phyloP scores from a whole-genome alignment of 495 filamentous ascomycete species.

The Cetradonia linearis region DNA sequence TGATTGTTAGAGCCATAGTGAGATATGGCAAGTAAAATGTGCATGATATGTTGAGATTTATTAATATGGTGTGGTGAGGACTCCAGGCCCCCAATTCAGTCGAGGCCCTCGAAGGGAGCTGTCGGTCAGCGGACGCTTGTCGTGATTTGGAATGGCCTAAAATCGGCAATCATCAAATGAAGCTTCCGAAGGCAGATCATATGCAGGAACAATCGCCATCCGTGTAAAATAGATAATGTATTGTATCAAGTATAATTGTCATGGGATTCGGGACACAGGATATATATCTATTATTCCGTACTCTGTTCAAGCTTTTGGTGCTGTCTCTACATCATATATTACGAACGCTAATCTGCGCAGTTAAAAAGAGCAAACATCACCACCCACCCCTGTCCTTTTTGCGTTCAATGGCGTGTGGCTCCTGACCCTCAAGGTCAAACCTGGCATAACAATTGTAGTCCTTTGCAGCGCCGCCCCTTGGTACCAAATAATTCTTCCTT shows the following conservation, averaged over 20 bases:
- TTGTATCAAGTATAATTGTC: not conserved
- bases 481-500: not conserved
- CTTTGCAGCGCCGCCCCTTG: not conserved
- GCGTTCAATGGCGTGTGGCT: not conserved
- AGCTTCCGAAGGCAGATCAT: constrained; percentile 2
- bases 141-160: not conserved
- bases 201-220: constrained; percentile 12
- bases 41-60: not conserved
- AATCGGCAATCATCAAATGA: not conserved
- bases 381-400: not conserved
- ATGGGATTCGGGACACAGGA: not conserved
- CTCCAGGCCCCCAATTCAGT: not conserved
- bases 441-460: not conserved
- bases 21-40: constrained; percentile 10
- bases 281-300: constrained; percentile 1
- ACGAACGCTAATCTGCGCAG: constrained; percentile 10
- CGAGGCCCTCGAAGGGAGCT: not conserved
- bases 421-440: not conserved
- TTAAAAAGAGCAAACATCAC: not conserved
- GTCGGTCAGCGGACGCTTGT: not conserved
- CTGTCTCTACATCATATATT: not conserved
- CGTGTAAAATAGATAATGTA: not conserved
- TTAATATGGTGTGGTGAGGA: not conserved
- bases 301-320: constrained; percentile 2
- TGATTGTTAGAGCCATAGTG: constrained; percentile 25